These are phyloP conservation scores for Calonectria ilicicola DNA, from an alignment of 2,329 filamentous ascomycete species.

Conservation along the genomic window DNA sequence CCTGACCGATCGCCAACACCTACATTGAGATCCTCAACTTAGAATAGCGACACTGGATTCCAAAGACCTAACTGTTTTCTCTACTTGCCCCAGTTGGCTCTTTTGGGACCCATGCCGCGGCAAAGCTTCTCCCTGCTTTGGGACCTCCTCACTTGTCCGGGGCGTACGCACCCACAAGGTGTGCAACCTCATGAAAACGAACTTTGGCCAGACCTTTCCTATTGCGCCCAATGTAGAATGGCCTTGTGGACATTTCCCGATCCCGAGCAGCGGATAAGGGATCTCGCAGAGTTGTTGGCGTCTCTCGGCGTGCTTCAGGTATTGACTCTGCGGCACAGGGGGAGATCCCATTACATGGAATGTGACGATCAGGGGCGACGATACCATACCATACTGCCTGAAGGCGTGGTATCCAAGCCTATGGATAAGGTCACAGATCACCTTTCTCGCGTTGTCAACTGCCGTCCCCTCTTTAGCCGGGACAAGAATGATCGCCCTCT, in stretches of 20 bases:
- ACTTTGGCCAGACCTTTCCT: slow-evolving; percentile 1
- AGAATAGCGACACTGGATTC: slow-evolving; percentile 35
- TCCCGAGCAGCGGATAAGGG: slow-evolving; percentile 1
- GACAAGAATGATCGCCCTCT: slow-evolving; percentile 14
- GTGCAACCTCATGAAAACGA: slow-evolving; percentile 7
- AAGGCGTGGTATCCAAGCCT: slow-evolving; percentile 9
- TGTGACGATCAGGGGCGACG: slow-evolving; percentile 18
- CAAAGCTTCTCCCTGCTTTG: slow-evolving; percentile 14
- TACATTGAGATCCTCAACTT: slow-evolving; percentile 36
- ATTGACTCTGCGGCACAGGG: slow-evolving; percentile 10
- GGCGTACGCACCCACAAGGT: slow-evolving; percentile 14
- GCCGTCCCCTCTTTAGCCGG: slow-evolving; percentile 9
- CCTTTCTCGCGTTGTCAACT: slow-evolving; percentile 2
- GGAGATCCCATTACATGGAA: slow-evolving; percentile 26
- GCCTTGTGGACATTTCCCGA: not conserved
- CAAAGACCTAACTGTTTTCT: slow-evolving; percentile 23
- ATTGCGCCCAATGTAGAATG: slow-evolving; percentile 12
- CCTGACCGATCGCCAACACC: slow-evolving; percentile 37
- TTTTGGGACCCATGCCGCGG: slow-evolving; percentile 24
- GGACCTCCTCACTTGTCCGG: not conserved
- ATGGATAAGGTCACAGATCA: slow-evolving; percentile 2
- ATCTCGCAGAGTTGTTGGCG: slow-evolving; percentile 5
- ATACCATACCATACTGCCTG: slow-evolving; percentile 6
- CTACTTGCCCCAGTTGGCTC: slow-evolving; percentile 18
- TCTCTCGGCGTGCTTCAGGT: not conserved